Percentiles rank a stretch among this genome's conserved stretches.
Evolutionary conservation across 176 grass and related monocot species (phyloP).

Genomic region (Rhynchospora pubera): DNA sequence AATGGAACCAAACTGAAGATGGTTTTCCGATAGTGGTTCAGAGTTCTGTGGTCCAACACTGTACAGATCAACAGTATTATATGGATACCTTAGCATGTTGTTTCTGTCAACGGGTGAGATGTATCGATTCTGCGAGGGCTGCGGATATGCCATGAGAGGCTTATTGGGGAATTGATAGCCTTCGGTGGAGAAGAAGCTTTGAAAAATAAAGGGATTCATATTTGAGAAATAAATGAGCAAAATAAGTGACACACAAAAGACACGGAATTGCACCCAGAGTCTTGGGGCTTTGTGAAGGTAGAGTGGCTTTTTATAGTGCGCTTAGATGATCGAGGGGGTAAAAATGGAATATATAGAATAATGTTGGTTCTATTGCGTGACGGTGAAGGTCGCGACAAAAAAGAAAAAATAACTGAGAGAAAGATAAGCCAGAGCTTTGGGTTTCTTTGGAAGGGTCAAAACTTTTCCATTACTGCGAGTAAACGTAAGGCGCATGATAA

Average conservation of each 20-base stretch:
- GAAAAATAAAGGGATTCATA: not conserved
- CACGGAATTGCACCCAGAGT: not conserved
- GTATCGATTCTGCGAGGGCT: not conserved
- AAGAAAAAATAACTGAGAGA: not conserved
- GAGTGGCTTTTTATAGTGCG: not conserved
- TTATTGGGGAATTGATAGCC: not conserved
- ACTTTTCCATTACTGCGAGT: not conserved
- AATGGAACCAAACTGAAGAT: not conserved
- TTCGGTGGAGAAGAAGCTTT: not conserved
- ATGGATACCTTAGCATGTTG: not conserved
- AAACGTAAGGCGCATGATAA: too few species aligned
- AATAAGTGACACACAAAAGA: not conserved
- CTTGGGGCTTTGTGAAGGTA: not conserved
- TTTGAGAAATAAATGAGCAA: not conserved
- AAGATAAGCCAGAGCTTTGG: constrained; percentile 11
- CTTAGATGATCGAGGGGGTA: not conserved
- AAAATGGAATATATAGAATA: not conserved
- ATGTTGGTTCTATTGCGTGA: not conserved
- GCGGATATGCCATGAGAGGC: not conserved
- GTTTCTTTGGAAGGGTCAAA: constrained; percentile 7
- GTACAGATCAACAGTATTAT: not conserved
- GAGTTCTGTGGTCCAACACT: not conserved
- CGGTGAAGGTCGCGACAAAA: not conserved
- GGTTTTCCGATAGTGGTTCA: not conserved
- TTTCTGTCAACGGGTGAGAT: not conserved